A percentile compares a stretch with the other conserved stretches of the same genome.
phyloP scores from a whole-genome alignment of 1,284 basidiomycete species.

The Wallemia mellicola region DNA sequence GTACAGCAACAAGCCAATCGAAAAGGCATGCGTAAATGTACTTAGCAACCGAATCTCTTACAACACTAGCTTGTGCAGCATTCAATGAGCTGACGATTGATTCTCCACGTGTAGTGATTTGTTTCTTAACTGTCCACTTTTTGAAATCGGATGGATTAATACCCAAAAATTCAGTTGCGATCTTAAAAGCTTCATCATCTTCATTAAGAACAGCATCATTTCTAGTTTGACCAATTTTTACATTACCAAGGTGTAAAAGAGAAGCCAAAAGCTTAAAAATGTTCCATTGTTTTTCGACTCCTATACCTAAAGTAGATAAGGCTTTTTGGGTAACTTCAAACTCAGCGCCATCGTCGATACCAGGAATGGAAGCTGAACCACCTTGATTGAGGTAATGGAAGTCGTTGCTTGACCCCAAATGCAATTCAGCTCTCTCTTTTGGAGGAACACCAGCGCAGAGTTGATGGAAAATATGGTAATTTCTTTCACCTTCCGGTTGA shows the following conservation, averaged over 20 bases:
- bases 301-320: constrained; percentile 82
- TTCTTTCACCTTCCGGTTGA: constrained; percentile 84
- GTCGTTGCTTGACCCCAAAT: constrained; percentile 49
- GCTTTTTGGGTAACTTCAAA: constrained; percentile 80
- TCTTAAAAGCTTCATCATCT: constrained; percentile 44
- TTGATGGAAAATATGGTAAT: constrained; percentile 99
- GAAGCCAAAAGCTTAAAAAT: constrained; percentile 84
- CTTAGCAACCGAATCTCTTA: constrained; percentile 87
- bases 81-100: constrained; percentile 75
- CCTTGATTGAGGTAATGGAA: constrained; percentile 88
- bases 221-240: constrained; percentile 54
- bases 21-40: constrained; percentile 97
- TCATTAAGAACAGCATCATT: constrained; percentile 63
- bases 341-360: constrained; percentile 86
- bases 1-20: constrained; percentile 90
- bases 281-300: constrained; percentile 89
- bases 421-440: constrained; percentile 82
- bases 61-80: constrained; percentile 70
- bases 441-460: constrained; percentile 84
- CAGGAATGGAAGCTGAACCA: constrained; percentile 48
- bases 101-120: constrained; percentile 75
- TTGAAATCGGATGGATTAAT: constrained; percentile 81
- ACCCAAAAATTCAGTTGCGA: constrained; percentile 68
- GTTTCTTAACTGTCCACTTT: constrained; percentile 96
- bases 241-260: constrained; percentile 82